Conservation (phyloP, 2,329 filamentous ascomycete species). For the Colletotrichum agaves region DNA sequence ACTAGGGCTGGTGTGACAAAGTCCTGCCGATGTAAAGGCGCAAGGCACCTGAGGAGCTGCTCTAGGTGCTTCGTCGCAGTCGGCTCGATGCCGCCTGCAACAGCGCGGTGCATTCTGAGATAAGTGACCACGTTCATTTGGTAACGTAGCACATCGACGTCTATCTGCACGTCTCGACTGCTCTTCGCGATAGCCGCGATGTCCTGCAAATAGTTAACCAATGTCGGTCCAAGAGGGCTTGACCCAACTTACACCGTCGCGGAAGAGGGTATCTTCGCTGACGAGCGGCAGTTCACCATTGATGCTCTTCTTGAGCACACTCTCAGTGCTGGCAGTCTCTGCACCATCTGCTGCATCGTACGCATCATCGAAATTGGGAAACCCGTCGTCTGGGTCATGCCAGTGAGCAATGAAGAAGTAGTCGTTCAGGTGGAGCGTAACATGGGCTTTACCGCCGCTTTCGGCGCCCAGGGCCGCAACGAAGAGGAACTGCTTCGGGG, state of each 20-base stretch:
- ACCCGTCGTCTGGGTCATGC: conserved; percentile 78
- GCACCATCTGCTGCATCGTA: conserved; percentile 48
- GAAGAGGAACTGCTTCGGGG: conserved; percentile 83
- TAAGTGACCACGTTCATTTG: conserved; percentile 89
- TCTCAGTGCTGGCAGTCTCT: conserved; percentile 51
- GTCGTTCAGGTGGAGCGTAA: conserved; percentile 76
- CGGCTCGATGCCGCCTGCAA: conserved; percentile 81
- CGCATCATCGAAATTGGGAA: conserved; percentile 77
- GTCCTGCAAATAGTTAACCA: conserved; percentile 51
- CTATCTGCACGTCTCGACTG: conserved; percentile 69
- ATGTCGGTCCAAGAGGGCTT: neutral
- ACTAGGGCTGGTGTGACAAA: conserved; percentile 89
- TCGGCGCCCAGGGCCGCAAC: conserved; percentile 73
- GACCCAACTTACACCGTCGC: conserved; percentile 52
- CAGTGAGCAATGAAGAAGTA: conserved; percentile 89
- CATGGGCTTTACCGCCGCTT: conserved; percentile 57
- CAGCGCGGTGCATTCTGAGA: conserved; percentile 86
- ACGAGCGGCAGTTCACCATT: conserved; percentile 10
- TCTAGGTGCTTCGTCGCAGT: conserved; percentile 82
- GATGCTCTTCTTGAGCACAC: conserved; percentile 56
- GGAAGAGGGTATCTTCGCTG: conserved; percentile 49
- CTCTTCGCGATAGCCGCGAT: conserved; percentile 70
- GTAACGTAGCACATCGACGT: conserved; percentile 84
- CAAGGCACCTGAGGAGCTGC: conserved; percentile 76
- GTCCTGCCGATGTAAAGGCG: conserved; percentile 81